Evolutionary conservation across 306 rosid genomes (phyloP), one percentile per base, ranked within the genome.

Genomic region (Castanospermum australe): DNA sequence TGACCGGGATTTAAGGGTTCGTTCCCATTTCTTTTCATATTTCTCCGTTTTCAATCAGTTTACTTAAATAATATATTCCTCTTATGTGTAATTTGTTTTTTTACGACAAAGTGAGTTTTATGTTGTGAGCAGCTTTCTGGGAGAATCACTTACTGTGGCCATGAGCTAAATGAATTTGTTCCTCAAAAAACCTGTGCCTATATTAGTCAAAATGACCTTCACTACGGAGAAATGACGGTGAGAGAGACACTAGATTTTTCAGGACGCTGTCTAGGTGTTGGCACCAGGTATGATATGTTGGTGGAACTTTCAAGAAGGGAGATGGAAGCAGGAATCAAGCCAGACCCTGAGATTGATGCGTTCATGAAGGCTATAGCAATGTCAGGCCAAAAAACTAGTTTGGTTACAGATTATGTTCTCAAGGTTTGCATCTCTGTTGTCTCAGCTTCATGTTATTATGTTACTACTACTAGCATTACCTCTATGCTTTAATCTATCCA

Each of bases 91-190:
- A 13, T 15, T 57, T n/a, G n/a, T 14, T 28, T 44, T 33, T 39
- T 41, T 38, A 21, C 20, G 0, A 39, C n/a, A 20, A 62, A 76
- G 20, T 69, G 50, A 76, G 8, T 30, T 2, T 5, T 59, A 20
- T 36, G 5, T 25, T 61, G 20, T 79, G 38, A n/a, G 28, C 83
- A 92, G 97, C 76, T 51, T 22, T 73, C 82, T 18, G 97, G 97
- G 71, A 83, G 81, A 59, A 82, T 92, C 67, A 87, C 88, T 4
- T 92, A 92, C 15, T 92, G 97, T 75, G 97, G 95, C 0, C 92
- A 92, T 82, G 92, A 89, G 68, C 39, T 90, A 4, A 25, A 73
- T 36, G 95, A 90, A 76, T 88, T 90, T 81, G 84, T 92, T 42
- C 85, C 76, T 55, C 72, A 11, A 12, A 83, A 67, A 55, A 84